phyloP scores from a whole-genome alignment of 1,139 yeast species.

The Yamadazyma siamensis region DNA sequence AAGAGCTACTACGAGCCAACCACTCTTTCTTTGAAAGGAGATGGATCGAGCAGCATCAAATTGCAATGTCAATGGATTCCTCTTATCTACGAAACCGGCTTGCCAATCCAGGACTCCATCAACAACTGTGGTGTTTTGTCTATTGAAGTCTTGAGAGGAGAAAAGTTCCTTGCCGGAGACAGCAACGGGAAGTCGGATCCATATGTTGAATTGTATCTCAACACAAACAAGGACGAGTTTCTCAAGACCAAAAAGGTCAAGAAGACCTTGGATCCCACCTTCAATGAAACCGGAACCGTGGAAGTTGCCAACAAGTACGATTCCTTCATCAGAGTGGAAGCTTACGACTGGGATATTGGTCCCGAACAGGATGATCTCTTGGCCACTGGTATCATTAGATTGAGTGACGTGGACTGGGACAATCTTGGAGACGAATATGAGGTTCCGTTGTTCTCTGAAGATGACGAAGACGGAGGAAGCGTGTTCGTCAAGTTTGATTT shows the following conservation, averaged over 20 bases:
- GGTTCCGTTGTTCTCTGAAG: conserved; percentile 53
- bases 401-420: conserved; percentile 60
- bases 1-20: conserved; percentile 63
- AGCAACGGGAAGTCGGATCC: conserved; percentile 94
- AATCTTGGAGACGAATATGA: conserved; percentile 48
- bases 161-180: conserved; percentile 78
- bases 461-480: conserved; percentile 61
- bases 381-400: conserved; percentile 61
- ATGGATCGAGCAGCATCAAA: conserved; percentile 43
- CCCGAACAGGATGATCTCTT: conserved; percentile 77
- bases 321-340: conserved; percentile 54
- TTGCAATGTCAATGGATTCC: conserved; percentile 82
- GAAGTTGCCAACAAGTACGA: conserved; percentile 59
- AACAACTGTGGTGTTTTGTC: conserved; percentile 72
- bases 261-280: conserved; percentile 82
- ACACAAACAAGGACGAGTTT: conserved; percentile 55
- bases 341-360: conserved; percentile 92
- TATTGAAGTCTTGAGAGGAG: conserved; percentile 63
- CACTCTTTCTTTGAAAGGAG: conserved; percentile 45
- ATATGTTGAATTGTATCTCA: conserved; percentile 62
- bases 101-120: conserved; percentile 75
- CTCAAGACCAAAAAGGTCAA: conserved; percentile 77
- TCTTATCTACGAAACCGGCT: conserved; percentile 44
- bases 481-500: conserved; percentile 59
- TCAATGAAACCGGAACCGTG: conserved; percentile 65